Evolutionary conservation across 2,329 filamentous ascomycete species (phyloP).

Genomic region (Westerdykella aurantiaca): DNA sequence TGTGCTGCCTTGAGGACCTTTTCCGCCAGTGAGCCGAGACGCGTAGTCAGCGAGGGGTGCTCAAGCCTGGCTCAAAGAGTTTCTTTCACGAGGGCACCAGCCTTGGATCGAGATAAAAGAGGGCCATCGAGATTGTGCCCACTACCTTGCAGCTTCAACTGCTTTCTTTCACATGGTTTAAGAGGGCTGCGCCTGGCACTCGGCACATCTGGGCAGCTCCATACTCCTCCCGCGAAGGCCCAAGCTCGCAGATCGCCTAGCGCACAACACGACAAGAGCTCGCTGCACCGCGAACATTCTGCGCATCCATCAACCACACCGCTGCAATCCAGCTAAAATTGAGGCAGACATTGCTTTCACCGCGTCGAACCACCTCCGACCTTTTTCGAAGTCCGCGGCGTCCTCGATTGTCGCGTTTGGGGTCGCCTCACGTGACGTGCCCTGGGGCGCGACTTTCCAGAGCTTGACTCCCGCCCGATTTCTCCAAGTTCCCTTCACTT

Average conservation of each 20-base stretch:
- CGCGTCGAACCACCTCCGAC: neutral
- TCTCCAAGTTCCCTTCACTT: slow-evolving; percentile 15
- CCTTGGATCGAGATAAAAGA: no score
- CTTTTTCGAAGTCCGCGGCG: neutral
- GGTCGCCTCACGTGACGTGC: neutral
- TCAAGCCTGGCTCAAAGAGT: no score
- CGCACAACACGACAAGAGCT: neutral
- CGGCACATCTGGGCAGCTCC: no score
- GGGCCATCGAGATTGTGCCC: no score
- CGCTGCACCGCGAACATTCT: neutral
- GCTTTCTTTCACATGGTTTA: no score
- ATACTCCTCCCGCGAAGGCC: neutral
- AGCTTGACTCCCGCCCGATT: slow-evolving; percentile 6
- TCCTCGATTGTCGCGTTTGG: neutral
- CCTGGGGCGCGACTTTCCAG: neutral
- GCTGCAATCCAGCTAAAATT: neutral
- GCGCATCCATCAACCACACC: neutral
- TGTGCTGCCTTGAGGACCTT: no score
- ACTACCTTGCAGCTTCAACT: no score
- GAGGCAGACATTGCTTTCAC: neutral
- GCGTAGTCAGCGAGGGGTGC: no score
- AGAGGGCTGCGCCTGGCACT: no score
- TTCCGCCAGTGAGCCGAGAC: no score
- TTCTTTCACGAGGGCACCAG: no score
- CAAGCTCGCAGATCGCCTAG: neutral